Conservation (phyloP, 176 grass and related monocot species). For the Hordeum marinum region DNA sequence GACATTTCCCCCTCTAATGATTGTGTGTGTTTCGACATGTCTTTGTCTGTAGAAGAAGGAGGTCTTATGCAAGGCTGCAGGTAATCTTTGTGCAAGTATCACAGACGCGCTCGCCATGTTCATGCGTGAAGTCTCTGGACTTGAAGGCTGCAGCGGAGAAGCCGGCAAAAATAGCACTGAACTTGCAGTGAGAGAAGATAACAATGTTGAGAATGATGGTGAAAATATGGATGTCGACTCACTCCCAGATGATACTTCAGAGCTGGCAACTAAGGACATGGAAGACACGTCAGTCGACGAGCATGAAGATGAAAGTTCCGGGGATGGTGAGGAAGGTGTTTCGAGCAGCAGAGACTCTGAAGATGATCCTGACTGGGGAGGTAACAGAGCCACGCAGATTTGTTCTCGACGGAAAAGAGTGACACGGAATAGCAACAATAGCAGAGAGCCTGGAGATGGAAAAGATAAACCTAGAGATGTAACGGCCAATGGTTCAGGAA, state of each 20-base stretch:
- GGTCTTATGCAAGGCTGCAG: not conserved
- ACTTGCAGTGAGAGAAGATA: not conserved
- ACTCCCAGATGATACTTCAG: not conserved
- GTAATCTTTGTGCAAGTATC: constrained; percentile 30
- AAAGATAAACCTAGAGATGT: not conserved
- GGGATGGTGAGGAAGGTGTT: not conserved
- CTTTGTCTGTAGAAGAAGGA: constrained; percentile 10
- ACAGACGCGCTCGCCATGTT: constrained; percentile 16
- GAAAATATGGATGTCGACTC: not conserved
- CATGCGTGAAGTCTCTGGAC: constrained; percentile 21
- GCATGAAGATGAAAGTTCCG: not conserved
- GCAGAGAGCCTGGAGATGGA: not conserved
- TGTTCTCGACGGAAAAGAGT: not conserved
- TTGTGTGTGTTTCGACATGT: not conserved
- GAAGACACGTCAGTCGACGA: constrained; percentile 12
- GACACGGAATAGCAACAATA: not conserved
- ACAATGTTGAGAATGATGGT: not conserved
- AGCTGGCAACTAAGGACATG: not conserved
- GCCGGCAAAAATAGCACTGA: not conserved
- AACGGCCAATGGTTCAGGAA: not conserved
- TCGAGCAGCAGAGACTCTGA: not conserved
- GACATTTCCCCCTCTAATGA: not conserved
- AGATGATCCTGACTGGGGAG: constrained; percentile 20
- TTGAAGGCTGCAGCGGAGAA: constrained; percentile 16
- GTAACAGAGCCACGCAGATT: not conserved